phyloP scores from a whole-genome alignment of 1,284 basidiomycete genomes.

The Boletus calvinii region DNA sequence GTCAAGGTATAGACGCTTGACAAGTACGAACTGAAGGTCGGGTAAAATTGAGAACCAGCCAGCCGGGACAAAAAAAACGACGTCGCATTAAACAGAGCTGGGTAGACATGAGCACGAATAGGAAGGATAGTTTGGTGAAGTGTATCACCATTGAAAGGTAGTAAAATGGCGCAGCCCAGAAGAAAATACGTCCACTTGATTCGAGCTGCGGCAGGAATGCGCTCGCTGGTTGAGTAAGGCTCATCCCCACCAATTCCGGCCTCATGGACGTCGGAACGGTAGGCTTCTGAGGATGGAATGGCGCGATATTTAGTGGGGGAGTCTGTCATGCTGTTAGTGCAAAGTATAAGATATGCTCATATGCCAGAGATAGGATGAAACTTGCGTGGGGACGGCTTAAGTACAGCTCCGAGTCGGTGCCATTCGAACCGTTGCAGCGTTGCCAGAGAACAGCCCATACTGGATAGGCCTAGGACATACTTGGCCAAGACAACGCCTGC shows the following conservation, averaged over 20 bases:
- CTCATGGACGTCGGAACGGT: not conserved
- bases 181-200: conserved; percentile 4
- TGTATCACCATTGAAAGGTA: conserved; percentile 7
- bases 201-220: not conserved
- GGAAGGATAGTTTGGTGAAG: not conserved
- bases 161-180: conserved; percentile 7
- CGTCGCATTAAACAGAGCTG: conserved; percentile 2
- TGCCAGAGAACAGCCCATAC: too few relatives aligned
- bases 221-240: not conserved
- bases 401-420: not conserved
- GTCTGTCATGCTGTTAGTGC: not conserved
- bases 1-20: conserved; percentile 6
- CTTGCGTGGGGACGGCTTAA: too few relatives aligned
- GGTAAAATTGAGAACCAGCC: not conserved
- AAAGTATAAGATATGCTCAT: not conserved
- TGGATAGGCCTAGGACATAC: too few relatives aligned
- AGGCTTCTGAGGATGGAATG: not conserved
- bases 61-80: conserved; percentile 8
- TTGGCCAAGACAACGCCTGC: too few relatives aligned
- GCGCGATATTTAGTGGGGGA: not conserved
- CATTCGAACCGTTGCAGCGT: too few relatives aligned
- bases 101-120: not conserved
- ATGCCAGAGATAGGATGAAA: too few relatives aligned
- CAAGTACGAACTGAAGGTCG: conserved; percentile 9
- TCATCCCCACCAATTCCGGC: not conserved